These are phyloP conservation scores for Globisporangium uncinulatum DNA, from an alignment of 352 stramenopile species.

Conservation along the genomic window DNA sequence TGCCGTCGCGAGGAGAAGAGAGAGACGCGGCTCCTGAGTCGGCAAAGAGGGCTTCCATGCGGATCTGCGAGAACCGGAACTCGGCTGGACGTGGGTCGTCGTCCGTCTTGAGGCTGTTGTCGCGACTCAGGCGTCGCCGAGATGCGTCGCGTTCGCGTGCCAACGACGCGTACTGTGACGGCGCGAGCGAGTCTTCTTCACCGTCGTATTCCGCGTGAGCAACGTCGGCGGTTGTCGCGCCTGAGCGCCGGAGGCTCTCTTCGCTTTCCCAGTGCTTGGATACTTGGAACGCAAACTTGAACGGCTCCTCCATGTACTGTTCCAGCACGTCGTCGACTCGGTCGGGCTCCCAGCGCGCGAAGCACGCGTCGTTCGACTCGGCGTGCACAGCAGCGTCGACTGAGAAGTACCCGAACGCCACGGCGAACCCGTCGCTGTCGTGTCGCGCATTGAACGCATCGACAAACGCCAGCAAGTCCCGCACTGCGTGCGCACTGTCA, in stretches of 20 bases:
- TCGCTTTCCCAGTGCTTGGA: constrained; percentile 15
- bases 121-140: not conserved
- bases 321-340: constrained; percentile 26
- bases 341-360: constrained; percentile 21
- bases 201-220: not conserved
- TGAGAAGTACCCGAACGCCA: constrained; percentile 56
- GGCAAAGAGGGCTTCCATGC: constrained; percentile 72
- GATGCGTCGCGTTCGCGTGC: constrained; percentile 1
- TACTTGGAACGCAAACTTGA: constrained; percentile 68
- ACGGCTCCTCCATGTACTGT: constrained; percentile 32
- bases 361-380: constrained; percentile 40
- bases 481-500: constrained; percentile 23
- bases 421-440: constrained; percentile 38
- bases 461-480: constrained; percentile 42
- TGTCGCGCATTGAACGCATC: constrained; percentile 57
- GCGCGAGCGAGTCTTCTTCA: constrained; percentile 1
- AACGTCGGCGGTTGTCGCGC: not conserved
- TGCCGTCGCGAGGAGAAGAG: constrained; percentile 6
- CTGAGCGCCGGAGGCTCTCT: not conserved
- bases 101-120: not conserved
- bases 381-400: constrained; percentile 18
- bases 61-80: constrained; percentile 70
- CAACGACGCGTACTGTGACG: not conserved
- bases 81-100: constrained; percentile 49
- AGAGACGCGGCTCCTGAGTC: constrained; percentile 6